phyloP scores from a whole-genome alignment of 2,329 filamentous ascomycete species.

The Colletotrichum tabaci region DNA sequence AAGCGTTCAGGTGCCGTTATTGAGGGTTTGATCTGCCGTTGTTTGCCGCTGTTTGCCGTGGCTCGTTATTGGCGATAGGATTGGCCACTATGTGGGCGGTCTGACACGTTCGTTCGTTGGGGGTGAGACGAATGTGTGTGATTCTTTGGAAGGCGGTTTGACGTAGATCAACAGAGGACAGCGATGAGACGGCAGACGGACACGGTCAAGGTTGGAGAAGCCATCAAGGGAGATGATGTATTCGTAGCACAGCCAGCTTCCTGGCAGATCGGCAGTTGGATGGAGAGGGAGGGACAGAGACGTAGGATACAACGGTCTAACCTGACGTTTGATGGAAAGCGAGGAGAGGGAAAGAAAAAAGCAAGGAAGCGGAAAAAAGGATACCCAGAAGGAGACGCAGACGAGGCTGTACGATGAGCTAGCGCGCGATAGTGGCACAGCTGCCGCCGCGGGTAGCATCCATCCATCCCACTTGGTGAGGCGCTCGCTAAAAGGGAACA shows the following conservation, averaged over 20 bases:
- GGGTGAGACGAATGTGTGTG: neutral
- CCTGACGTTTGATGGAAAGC: conserved; percentile 3
- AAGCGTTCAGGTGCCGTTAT: neutral
- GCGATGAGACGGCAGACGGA: neutral
- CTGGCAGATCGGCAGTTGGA: conserved; percentile 5
- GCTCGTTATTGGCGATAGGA: neutral
- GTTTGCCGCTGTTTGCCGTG: neutral
- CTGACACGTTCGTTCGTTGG: neutral
- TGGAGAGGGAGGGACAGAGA: neutral
- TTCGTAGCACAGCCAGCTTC: conserved; percentile 11
- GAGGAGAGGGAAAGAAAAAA: neutral
- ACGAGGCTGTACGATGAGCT: conserved; percentile 33
- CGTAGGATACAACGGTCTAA: neutral
- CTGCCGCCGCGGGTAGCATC: conserved; percentile 15
- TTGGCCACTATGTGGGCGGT: neutral
- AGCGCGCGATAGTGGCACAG: conserved; percentile 30
- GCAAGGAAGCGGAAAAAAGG: neutral
- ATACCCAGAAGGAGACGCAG: neutral
- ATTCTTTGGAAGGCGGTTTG: neutral
- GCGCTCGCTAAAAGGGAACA: neutral
- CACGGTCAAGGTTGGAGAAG: conserved; percentile 4
- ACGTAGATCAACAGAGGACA: neutral
- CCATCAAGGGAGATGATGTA: conserved; percentile 24
- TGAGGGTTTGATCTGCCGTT: neutral
- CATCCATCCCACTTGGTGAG: neutral